Conservation (phyloP, 495 filamentous ascomycete species). For the Aspergillus bridgeri region DNA sequence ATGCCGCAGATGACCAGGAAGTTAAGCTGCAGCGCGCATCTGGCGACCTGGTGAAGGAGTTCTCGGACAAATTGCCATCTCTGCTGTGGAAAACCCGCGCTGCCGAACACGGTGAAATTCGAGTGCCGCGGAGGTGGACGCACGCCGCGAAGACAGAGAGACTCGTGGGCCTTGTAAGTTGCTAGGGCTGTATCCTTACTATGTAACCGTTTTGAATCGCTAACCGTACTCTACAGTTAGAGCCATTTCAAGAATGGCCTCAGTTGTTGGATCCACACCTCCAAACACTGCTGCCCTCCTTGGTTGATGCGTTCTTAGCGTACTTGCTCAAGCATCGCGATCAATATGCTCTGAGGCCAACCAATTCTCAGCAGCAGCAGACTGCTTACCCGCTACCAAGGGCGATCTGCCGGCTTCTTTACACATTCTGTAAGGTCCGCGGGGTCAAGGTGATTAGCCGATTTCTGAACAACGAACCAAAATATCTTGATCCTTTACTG, state of each 20-base stretch:
- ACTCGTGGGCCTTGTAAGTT: constrained; percentile 42
- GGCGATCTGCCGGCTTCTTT: constrained; percentile 74
- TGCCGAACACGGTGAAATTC: constrained; percentile 16
- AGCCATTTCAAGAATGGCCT: constrained; percentile 92
- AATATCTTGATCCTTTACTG: constrained; percentile 74
- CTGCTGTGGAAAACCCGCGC: constrained; percentile 42
- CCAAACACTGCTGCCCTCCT: constrained; percentile 62
- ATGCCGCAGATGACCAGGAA: constrained; percentile 59
- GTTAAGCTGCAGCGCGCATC: constrained; percentile 71
- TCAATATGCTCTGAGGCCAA: constrained; percentile 32
- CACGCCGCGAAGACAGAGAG: constrained; percentile 38
- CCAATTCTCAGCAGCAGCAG: constrained; percentile 29
- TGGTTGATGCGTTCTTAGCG: constrained; percentile 71
- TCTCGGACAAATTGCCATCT: constrained; percentile 52
- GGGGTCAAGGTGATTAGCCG: constrained; percentile 87
- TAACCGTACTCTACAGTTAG: constrained; percentile 53
- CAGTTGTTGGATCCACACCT: constrained; percentile 93
- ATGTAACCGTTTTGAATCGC: neutral
- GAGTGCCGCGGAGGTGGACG: constrained; percentile 41
- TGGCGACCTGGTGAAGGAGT: constrained; percentile 61
- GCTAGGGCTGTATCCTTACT: neutral
- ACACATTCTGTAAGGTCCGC: constrained; percentile 90
- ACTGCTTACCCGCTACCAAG: constrained; percentile 55
- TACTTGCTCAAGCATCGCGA: constrained; percentile 49
- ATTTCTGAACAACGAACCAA: constrained; percentile 86